Conservation (phyloP, 371 early-diverging fungal genomes). For the Vairimorpha necatrix region DNA sequence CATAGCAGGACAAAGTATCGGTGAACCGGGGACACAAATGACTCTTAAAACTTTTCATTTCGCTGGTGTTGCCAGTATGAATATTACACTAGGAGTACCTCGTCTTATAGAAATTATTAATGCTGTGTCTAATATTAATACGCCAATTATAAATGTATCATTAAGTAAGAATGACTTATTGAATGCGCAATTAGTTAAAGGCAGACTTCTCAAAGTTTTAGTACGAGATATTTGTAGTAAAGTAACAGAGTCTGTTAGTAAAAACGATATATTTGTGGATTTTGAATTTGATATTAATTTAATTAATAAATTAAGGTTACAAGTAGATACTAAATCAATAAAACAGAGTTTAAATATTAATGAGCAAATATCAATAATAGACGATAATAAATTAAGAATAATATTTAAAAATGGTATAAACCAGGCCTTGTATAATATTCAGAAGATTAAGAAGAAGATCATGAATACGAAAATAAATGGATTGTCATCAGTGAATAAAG, state of each 20-base stretch:
- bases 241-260: conserved; percentile 11
- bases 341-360: conserved; percentile 61
- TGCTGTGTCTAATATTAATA: conserved; percentile 71
- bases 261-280: conserved; percentile 20
- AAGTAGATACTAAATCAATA: conserved; percentile 76
- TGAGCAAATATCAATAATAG: conserved; percentile 31
- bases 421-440: conserved; percentile 69
- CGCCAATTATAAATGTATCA: conserved; percentile 81
- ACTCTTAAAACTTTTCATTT: conserved; percentile 99
- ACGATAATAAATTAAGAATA: conserved; percentile 69
- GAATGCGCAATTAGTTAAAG: conserved; percentile 73
- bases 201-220: conserved; percentile 77
- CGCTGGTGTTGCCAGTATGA: conserved; percentile 97
- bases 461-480: conserved; percentile 75
- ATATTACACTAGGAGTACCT: conserved; percentile 96
- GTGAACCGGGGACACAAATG: conserved; percentile 99
- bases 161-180: conserved; percentile 58
- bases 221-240: conserved; percentile 69
- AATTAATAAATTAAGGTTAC: conserved; percentile 75
- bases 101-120: conserved; percentile 88
- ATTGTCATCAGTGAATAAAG: conserved; percentile 74
- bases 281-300: conserved; percentile 62
- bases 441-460: conserved; percentile 75
- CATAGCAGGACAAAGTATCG: conserved; percentile 91
- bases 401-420: conserved; percentile 66